phyloP scores from a whole-genome alignment of 805 yeast genomes.

The Grigorovia transvaalensis region DNA sequence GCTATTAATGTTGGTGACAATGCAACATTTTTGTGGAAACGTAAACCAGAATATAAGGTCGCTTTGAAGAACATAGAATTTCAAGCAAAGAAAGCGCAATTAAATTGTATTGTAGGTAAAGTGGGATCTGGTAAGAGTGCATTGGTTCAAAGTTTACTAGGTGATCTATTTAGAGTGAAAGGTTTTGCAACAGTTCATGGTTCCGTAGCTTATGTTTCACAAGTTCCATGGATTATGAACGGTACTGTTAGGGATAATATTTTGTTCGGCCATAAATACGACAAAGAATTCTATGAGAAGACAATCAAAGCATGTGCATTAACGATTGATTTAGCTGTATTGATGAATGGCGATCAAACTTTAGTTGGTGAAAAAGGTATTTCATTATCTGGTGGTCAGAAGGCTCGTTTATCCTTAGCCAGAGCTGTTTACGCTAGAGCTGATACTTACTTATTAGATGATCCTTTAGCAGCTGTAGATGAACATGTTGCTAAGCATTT shows the following conservation, averaged over 20 bases:
- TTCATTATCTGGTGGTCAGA: constrained; percentile 93
- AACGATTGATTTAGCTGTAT: constrained; percentile 58
- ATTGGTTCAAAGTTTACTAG: constrained; percentile 65
- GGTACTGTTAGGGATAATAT: constrained; percentile 88
- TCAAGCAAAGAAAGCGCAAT: constrained; percentile 59
- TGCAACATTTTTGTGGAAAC: constrained; percentile 72
- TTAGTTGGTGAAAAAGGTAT: constrained; percentile 97
- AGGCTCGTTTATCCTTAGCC: constrained; percentile 89
- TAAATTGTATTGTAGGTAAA: constrained; percentile 77
- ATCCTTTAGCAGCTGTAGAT: constrained; percentile 92
- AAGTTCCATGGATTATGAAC: constrained; percentile 95
- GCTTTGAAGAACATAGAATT: constrained; percentile 57
- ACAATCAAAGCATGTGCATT: constrained; percentile 87
- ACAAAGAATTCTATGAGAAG: constrained; percentile 66
- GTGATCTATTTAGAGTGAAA: constrained; percentile 65
- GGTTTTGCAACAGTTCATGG: constrained; percentile 72
- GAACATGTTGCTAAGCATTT: constrained; percentile 91
- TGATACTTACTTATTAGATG: constrained; percentile 83
- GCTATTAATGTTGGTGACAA: constrained; percentile 47
- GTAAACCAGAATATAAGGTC: constrained; percentile 56
- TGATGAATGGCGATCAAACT: constrained; percentile 86
- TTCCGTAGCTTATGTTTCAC: constrained; percentile 78
- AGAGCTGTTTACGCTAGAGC: constrained; percentile 94
- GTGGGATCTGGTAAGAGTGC: constrained; percentile 91
- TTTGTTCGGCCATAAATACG: constrained; percentile 78